Percentiles rank a stretch among this genome's conserved stretches.
Conservation (phyloP, 345 rosid genomes). For the Chamaenerion angustifolium region DNA sequence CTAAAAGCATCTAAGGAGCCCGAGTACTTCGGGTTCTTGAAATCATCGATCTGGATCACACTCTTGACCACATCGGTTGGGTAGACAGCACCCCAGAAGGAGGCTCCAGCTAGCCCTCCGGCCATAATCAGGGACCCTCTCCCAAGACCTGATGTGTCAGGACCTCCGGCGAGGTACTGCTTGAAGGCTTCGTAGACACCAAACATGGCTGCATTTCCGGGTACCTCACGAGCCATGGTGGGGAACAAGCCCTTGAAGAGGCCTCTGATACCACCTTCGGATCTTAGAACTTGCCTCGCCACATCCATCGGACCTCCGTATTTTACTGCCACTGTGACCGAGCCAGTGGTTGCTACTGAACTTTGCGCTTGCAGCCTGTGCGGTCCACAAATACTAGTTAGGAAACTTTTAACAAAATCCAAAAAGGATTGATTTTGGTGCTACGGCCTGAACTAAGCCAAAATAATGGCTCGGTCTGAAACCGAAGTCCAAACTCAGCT, state of each 20-base stretch:
- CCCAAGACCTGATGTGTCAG: conserved; percentile 76
- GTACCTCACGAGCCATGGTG: conserved; percentile 83
- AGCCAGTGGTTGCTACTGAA: conserved; percentile 34
- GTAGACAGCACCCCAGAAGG: conserved; percentile 78
- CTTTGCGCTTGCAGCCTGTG: conserved; percentile 95
- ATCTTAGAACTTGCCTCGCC: conserved; percentile 66
- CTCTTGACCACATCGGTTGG: too few relatives aligned
- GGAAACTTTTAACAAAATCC: too few relatives aligned
- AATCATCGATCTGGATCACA: conserved; percentile 85
- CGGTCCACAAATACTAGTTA: neutral
- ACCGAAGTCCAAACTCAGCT: too few relatives aligned
- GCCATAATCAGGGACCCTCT: conserved; percentile 71
- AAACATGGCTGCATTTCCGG: conserved; percentile 90
- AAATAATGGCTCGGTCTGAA: too few relatives aligned
- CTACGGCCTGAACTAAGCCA: too few relatives aligned
- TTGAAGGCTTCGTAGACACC: conserved; percentile 74
- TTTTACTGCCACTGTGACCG: conserved; percentile 40
- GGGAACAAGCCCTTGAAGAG: conserved; percentile 92
- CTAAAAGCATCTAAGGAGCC: conserved; percentile 65
- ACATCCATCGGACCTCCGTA: conserved; percentile 96
- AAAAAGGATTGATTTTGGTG: too few relatives aligned
- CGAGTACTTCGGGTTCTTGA: conserved; percentile 59
- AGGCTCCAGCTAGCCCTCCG: conserved; percentile 86
- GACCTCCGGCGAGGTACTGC: conserved; percentile 70
- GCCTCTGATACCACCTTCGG: conserved; percentile 78